A percentile compares a stretch with the other conserved stretches of the same genome.
Conservation (phyloP, 495 filamentous ascomycete species). For the Thozetella sp. region DNA sequence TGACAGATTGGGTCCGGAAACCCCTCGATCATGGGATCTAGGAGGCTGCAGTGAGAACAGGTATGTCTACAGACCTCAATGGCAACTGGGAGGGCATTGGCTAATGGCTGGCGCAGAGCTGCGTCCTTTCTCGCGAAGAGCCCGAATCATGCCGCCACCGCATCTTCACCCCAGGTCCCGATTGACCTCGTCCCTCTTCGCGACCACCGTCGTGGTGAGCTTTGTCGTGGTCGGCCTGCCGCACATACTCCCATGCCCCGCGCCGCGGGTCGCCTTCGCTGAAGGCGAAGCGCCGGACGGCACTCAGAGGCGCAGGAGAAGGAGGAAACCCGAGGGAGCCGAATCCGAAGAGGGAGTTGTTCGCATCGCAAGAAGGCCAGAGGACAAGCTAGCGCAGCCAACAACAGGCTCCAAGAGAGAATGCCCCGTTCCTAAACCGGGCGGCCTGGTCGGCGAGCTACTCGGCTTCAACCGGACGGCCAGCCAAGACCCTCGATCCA, state of each 20-base stretch:
- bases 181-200: slow-evolving; percentile 89
- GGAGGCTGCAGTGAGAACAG: background rate
- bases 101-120: background rate
- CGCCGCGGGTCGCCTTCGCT: slow-evolving; percentile 72
- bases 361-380: slow-evolving; percentile 19
- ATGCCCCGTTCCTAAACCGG: slow-evolving; percentile 86
- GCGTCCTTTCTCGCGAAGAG: slow-evolving; percentile 4
- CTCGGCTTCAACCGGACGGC: slow-evolving; percentile 60
- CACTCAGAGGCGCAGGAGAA: slow-evolving; percentile 48
- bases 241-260: slow-evolving; percentile 91
- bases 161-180: slow-evolving; percentile 92
- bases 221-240: slow-evolving; percentile 91
- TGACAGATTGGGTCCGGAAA: background rate
- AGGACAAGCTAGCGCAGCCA: slow-evolving; percentile 7
- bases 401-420: slow-evolving; percentile 44
- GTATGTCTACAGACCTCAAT: background rate
- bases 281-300: slow-evolving; percentile 64
- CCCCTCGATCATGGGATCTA: background rate
- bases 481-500: slow-evolving; percentile 3
- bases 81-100: background rate
- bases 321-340: slow-evolving; percentile 25
- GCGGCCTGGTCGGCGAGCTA: slow-evolving; percentile 71
- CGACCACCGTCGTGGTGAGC: slow-evolving; percentile 85
- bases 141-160: slow-evolving; percentile 74
- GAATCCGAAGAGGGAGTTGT: slow-evolving; percentile 38